Evolutionary conservation across 1,284 basidiomycete species (phyloP).

Genomic region (Puccinia novopanici): DNA sequence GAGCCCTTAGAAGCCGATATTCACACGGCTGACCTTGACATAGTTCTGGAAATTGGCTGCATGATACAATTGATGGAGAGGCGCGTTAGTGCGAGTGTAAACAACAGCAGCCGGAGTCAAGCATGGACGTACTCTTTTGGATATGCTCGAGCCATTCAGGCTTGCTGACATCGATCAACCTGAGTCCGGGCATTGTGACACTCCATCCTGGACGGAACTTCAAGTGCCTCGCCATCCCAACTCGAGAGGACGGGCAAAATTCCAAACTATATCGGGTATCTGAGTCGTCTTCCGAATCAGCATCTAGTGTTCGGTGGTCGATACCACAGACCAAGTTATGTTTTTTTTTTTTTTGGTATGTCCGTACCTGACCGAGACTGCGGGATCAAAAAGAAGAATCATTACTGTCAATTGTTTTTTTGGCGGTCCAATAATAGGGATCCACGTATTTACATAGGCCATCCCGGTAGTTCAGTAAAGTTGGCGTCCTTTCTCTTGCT

Average conservation of each 20-base stretch:
- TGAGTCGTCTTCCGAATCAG: not conserved
- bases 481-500: slow-evolving; percentile 11
- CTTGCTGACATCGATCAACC: slow-evolving; percentile 49
- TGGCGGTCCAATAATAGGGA: not conserved
- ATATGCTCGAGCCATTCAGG: slow-evolving; percentile 49
- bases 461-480: slow-evolving; percentile 29
- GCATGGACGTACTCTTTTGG: slow-evolving; percentile 34
- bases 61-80: not conserved
- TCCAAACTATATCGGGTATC: not conserved
- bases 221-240: not conserved
- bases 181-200: slow-evolving; percentile 33
- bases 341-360: not conserved
- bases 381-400: not conserved
- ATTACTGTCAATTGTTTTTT: not conserved
- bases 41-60: slow-evolving; percentile 44
- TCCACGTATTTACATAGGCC: slow-evolving; percentile 38
- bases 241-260: not conserved
- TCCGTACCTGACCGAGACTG: not conserved
- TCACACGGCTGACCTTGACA: slow-evolving; percentile 22
- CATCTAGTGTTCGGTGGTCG: not conserved
- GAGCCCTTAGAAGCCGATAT: not conserved
- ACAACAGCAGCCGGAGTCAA: not conserved
- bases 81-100: no score
- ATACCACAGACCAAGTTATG: not conserved
- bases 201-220: slow-evolving; percentile 33